phyloP scores from a whole-genome alignment of 2,329 filamentous ascomycete genomes.

The Cyclaneusma minus region DNA sequence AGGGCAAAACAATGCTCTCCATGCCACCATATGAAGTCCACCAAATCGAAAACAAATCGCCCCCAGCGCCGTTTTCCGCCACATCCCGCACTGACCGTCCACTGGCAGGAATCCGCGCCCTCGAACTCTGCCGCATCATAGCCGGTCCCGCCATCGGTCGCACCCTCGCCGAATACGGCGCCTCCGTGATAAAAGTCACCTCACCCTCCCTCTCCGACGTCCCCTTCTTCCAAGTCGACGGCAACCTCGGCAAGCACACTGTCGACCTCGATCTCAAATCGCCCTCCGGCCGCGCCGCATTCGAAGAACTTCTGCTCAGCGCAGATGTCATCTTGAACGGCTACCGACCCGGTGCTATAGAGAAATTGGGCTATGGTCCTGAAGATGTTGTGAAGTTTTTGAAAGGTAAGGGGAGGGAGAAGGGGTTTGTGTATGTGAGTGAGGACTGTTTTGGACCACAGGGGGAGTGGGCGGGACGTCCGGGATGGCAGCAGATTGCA shows the following conservation, averaged over 20 bases:
- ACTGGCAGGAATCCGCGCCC: constrained; percentile 49
- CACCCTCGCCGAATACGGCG: constrained; percentile 60
- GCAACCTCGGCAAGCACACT: constrained; percentile 56
- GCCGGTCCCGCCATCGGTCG: constrained; percentile 59
- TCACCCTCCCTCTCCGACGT: constrained; percentile 53
- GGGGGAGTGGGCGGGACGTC: constrained; percentile 45
- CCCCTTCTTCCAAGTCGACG: constrained; percentile 57
- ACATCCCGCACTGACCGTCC: constrained; percentile 17
- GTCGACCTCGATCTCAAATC: constrained; percentile 47
- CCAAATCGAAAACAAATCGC: constrained; percentile 25
- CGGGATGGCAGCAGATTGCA: constrained; percentile 60
- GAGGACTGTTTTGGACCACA: constrained; percentile 59
- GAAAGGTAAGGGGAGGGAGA: constrained; percentile 36
- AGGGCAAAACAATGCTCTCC: constrained; percentile 21
- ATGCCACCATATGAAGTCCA: constrained; percentile 34
- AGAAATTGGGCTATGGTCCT: constrained; percentile 46
- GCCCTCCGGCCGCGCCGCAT: constrained; percentile 31
- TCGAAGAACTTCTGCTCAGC: constrained; percentile 42
- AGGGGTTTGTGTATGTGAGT: constrained; percentile 50
- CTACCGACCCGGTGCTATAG: constrained; percentile 50
- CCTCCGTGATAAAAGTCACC: constrained; percentile 58
- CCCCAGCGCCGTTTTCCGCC: constrained; percentile 28
- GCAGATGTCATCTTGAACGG: constrained; percentile 55
- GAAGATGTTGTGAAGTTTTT: constrained; percentile 35
- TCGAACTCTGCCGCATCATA: constrained; percentile 63